Evolutionary conservation across 1,284 basidiomycete genomes (phyloP), one percentile per base, ranked within the genome.

Genomic region (Exsudoporus floridanus): DNA sequence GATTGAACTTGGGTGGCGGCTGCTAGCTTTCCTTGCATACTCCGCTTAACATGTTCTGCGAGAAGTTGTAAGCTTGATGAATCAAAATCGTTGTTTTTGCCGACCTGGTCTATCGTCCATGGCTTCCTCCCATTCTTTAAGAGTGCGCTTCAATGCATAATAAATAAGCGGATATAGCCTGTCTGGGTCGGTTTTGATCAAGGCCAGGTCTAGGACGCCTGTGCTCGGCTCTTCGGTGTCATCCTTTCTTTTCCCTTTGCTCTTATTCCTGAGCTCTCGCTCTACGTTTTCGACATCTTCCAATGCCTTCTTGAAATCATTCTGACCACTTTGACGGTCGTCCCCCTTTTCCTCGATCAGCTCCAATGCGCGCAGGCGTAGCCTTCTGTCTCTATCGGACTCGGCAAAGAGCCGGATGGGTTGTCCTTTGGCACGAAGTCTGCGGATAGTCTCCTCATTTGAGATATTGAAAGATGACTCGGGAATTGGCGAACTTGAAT

Each of bases 121-220:
- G 50, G 88, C 88, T 63, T 92, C 88, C 59, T 88, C 95, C 97
- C 97, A 99, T 65, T 99, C 97, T 65, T 92, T 92, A 53, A 99
- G 76, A 1, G 90, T 86, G 47, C 86, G 79, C 78, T 99, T 99
- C 56, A 99, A 76, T 2, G 94, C 94, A 70, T 96, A 95, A 70
- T 99, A 99, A 55, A 99, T 97, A 64, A 98, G 79, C 1, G 97
- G 97, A 69, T 99, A 98, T 23, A 99, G 77, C 73, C 92, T 97
- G 74, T 95, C 91, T n/a, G 93, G 90, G 68, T 98, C 92, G 19
- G 83, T 86, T 76, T 95, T 96, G 69, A 98, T 73, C 46, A 98
- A 79, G 7, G 73, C 76, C 27, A 98, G 72, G 68, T 97, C 92
- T 50, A 95, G 74, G 13, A 92, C 71, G 14, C 79, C 78, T 19